Evolutionary conservation across 805 yeast species (phyloP).

Genomic region (Tetrapisispora fleetii): DNA sequence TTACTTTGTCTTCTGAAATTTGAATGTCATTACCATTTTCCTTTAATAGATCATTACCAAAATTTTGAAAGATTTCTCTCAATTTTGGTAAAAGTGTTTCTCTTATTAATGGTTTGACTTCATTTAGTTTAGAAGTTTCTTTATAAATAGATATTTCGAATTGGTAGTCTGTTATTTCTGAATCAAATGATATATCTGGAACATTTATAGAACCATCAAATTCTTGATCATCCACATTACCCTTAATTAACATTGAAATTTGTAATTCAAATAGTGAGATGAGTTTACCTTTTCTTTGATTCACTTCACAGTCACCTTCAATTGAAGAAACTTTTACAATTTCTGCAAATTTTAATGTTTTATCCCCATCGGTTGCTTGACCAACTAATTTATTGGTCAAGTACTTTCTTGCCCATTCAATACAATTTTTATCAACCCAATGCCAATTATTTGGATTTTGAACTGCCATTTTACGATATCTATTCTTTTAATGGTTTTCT

Average conservation of each 20-base stretch:
- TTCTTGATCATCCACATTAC: constrained; percentile 33
- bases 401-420: constrained; percentile 79
- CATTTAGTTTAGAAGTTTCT: constrained; percentile 41
- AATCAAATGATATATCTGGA: constrained; percentile 92
- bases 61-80: constrained; percentile 47
- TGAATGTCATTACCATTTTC: constrained; percentile 84
- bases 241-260: constrained; percentile 49
- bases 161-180: constrained; percentile 76
- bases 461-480: constrained; percentile 61
- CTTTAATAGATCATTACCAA: constrained; percentile 68
- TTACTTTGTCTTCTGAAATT: constrained; percentile 56
- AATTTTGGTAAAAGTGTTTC: constrained; percentile 58
- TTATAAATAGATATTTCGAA: constrained; percentile 61
- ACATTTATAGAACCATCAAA: constrained; percentile 66
- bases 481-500: background rate
- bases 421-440: constrained; percentile 97
- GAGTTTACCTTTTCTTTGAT: constrained; percentile 94
- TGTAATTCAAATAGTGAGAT: constrained; percentile 82
- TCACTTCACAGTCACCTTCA: constrained; percentile 95
- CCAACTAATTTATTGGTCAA: constrained; percentile 54
- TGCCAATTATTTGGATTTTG: constrained; percentile 99
- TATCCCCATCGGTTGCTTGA: constrained; percentile 20
- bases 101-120: constrained; percentile 44
- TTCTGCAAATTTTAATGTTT: constrained; percentile 23
- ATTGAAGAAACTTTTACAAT: constrained; percentile 34